Evolutionary conservation across 1,284 basidiomycete species (phyloP).

Genomic region (Puccinia novopanici): DNA sequence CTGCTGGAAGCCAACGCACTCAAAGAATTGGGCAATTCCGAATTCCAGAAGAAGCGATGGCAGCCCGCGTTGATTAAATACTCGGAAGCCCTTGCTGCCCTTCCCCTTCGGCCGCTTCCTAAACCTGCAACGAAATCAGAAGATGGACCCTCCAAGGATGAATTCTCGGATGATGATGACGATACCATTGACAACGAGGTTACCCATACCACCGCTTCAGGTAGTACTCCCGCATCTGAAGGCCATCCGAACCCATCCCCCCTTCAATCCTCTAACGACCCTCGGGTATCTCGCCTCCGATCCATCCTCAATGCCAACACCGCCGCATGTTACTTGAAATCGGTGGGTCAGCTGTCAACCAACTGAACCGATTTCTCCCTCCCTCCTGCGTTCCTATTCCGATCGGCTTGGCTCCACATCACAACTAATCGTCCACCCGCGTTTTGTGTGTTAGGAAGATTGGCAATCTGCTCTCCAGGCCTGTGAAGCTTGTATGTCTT

Average conservation of each 20-base stretch:
- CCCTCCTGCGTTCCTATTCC: conserved; percentile 7
- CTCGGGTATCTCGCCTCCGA: conserved; percentile 60
- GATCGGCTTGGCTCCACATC: background rate
- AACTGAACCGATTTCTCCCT: background rate
- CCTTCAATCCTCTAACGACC: background rate
- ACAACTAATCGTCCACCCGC: background rate
- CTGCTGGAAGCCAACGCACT: conserved; percentile 17
- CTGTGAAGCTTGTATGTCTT: conserved; percentile 69
- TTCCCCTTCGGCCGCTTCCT: conserved; percentile 8
- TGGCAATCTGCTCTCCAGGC: conserved; percentile 71
- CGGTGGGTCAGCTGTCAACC: conserved; percentile 63
- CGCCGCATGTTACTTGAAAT: conserved; percentile 74
- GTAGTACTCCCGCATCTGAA: too few species aligned
- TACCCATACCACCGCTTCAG: background rate
- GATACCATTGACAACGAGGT: background rate
- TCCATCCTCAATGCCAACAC: conserved; percentile 76
- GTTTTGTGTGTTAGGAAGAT: conserved; percentile 50
- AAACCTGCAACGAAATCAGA: background rate
- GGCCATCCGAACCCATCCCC: background rate
- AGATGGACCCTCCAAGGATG: background rate
- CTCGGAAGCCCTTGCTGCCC: conserved; percentile 11
- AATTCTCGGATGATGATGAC: background rate
- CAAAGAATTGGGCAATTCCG: conserved; percentile 22
- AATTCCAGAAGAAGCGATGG: conserved; percentile 28
- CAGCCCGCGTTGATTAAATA: conserved; percentile 10